A percentile compares a stretch with the other conserved stretches of the same genome.
Evolutionary conservation across 176 grass and related monocot species (phyloP).

Genomic region (Eragrostis nindensis): DNA sequence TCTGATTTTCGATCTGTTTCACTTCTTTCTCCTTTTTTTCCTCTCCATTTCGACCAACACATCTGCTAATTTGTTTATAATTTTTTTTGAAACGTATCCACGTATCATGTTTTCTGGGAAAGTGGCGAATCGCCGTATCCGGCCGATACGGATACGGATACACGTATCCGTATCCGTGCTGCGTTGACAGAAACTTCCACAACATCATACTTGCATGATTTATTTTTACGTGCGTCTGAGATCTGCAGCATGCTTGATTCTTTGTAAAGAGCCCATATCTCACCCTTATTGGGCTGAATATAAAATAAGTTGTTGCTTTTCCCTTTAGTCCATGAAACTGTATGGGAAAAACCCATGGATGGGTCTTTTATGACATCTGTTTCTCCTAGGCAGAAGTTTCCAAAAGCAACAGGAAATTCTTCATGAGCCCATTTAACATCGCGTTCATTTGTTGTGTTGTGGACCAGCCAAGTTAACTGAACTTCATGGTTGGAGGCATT

Average conservation of each 20-base stretch:
- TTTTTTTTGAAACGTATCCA: too few species aligned
- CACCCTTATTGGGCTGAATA: conserved; percentile 63
- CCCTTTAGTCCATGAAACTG: conserved; percentile 60
- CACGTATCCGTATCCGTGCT: too few species aligned
- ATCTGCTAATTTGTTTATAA: too few species aligned
- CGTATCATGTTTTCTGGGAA: too few species aligned
- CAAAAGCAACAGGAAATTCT: conserved; percentile 73
- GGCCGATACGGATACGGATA: too few species aligned
- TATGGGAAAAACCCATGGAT: conserved; percentile 76
- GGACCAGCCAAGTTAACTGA: conserved; percentile 77
- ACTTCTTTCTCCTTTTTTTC: too few species aligned
- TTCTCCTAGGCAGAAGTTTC: conserved; percentile 60
- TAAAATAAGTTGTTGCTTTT: conserved; percentile 60
- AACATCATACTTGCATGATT: conserved; percentile 64
- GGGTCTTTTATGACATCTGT: conserved; percentile 54
- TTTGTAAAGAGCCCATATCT: conserved; percentile 88
- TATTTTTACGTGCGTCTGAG: conserved; percentile 53
- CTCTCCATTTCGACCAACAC: too few species aligned
- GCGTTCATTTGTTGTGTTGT: conserved; percentile 40
- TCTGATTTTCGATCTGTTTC: too few species aligned
- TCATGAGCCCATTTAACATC: conserved; percentile 54
- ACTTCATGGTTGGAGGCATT: conserved; percentile 52
- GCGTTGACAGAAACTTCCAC: conserved; percentile 66
- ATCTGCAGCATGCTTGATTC: conserved; percentile 60
- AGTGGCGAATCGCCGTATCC: too few species aligned